Conservation (phyloP, 2,329 filamentous ascomycete genomes). For the Endoconidiophora polonica region DNA sequence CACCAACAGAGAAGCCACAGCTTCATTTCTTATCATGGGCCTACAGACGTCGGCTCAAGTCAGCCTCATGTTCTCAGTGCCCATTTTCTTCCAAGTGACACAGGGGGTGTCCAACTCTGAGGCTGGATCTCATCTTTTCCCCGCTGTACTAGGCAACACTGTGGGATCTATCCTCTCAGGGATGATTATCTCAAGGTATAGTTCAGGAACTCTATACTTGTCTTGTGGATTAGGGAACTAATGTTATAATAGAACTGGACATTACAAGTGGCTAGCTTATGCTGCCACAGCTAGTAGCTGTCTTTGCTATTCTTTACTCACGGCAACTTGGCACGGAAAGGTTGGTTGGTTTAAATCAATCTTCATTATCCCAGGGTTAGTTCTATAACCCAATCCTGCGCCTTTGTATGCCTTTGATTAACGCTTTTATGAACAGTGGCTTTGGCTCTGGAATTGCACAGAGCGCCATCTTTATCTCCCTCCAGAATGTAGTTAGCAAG, state of each 20-base stretch:
- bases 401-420: neutral
- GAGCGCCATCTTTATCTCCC: slow-evolving; percentile 25
- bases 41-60: slow-evolving; percentile 40
- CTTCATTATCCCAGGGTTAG: slow-evolving; percentile 34
- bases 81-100: slow-evolving; percentile 54
- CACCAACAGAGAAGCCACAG: slow-evolving; percentile 31
- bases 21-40: slow-evolving; percentile 33
- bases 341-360: slow-evolving; percentile 39
- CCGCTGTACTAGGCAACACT: slow-evolving; percentile 51
- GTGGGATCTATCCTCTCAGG: slow-evolving; percentile 46
- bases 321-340: slow-evolving; percentile 41
- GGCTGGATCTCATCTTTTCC: slow-evolving; percentile 45
- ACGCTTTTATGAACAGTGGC: slow-evolving; percentile 15
- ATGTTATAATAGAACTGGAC: slow-evolving; percentile 30
- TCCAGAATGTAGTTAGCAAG: slow-evolving; percentile 25
- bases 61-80: slow-evolving; percentile 41
- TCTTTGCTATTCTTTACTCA: slow-evolving; percentile 33
- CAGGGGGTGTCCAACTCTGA: slow-evolving; percentile 37
- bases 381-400: neutral
- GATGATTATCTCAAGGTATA: slow-evolving; percentile 31
- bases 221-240: neutral
- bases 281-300: slow-evolving; percentile 33
- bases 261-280: slow-evolving; percentile 39
- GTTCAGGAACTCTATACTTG: slow-evolving; percentile 3
- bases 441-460: slow-evolving; percentile 26